phyloP scores from a whole-genome alignment of 176 grass and related monocot genomes.

The Raddia distichophylla region DNA sequence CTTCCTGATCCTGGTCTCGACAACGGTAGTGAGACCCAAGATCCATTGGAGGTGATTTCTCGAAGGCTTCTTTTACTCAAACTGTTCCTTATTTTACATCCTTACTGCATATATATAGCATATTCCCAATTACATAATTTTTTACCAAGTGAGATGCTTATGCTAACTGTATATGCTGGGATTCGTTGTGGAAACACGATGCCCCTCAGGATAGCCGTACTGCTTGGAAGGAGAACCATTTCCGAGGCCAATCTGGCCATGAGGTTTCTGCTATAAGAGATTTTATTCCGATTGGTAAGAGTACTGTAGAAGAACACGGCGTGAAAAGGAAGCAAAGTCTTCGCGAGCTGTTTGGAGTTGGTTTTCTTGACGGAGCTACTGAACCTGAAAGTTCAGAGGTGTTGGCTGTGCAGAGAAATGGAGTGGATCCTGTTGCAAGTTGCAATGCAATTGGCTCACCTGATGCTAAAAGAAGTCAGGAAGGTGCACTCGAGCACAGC shows the following conservation, averaged over 20 bases:
- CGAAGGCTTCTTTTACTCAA: neutral
- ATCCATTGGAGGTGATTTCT: constrained; percentile 51
- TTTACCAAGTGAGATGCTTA: neutral
- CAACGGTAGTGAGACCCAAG: constrained; percentile 48
- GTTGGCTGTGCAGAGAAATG: constrained; percentile 27
- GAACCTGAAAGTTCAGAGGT: neutral
- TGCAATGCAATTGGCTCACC: neutral
- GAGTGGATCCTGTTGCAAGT: neutral
- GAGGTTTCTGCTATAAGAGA: neutral
- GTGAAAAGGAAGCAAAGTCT: constrained; percentile 60
- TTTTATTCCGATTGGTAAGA: neutral
- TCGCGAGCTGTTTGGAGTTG: constrained; percentile 32
- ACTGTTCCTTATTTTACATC: neutral
- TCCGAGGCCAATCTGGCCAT: constrained; percentile 1
- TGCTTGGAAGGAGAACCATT: neutral
- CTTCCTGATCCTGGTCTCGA: neutral
- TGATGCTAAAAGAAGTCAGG: neutral
- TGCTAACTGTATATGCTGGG: constrained; percentile 20
- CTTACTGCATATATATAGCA: neutral
- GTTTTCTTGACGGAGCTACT: constrained; percentile 40
- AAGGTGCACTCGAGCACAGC: neutral
- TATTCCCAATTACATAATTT: neutral
- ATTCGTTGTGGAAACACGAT: constrained; percentile 3
- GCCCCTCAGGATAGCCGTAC: neutral
- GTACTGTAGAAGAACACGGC: neutral